phyloP scores from a whole-genome alignment of 441 rosid genomes.

The Pelargonium myrrhifolium region DNA sequence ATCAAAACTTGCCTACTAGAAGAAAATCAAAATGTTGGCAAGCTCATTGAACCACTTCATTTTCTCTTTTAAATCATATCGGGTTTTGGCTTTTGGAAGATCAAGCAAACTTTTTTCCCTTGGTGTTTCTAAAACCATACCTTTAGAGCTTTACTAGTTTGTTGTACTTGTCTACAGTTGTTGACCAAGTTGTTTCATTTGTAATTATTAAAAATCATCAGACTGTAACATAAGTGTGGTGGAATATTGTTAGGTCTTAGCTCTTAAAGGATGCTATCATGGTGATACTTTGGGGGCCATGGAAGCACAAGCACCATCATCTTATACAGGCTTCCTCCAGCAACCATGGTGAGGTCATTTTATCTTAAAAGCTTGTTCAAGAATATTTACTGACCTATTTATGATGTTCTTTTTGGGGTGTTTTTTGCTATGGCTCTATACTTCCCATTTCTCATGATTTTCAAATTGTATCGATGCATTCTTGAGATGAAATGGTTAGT shows the following conservation, averaged over 20 bases:
- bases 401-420: neutral
- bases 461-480: neutral
- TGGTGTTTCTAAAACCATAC: neutral
- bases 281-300: conserved; percentile 97
- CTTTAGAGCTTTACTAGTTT: neutral
- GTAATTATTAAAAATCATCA: neutral
- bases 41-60: too few species aligned
- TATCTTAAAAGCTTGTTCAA: conserved; percentile 7
- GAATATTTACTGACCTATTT: conserved; percentile 4
- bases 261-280: conserved; percentile 88
- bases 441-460: conserved; percentile 3
- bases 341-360: conserved; percentile 69
- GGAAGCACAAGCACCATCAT: conserved; percentile 97
- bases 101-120: neutral
- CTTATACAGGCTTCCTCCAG: conserved; percentile 82
- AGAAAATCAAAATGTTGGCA: too few species aligned
- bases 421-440: conserved; percentile 2
- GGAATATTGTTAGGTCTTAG: conserved; percentile 53
- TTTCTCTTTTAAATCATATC: too few species aligned
- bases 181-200: neutral
- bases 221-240: neutral
- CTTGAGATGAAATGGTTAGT: neutral
- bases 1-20: too few species aligned
- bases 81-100: too few species aligned
- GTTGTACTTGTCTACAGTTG: neutral